Evolutionary conservation across 2,329 filamentous ascomycete genomes (phyloP), one percentile per base, ranked within the genome.

Genomic region (Sporothrix schenckii): DNA sequence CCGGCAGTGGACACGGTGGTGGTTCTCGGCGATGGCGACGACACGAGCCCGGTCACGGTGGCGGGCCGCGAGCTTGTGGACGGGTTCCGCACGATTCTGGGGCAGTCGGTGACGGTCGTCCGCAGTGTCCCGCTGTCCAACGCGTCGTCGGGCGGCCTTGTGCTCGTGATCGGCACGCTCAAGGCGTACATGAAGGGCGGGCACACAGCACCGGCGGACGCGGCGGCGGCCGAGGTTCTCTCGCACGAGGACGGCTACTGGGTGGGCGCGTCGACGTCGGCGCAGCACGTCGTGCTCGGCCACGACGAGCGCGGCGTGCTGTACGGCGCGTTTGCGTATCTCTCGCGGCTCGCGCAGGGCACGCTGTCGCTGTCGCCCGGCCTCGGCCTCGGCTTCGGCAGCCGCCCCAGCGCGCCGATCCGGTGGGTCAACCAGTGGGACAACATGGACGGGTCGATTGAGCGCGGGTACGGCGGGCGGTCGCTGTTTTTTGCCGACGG

Each of bases 341-440:
- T 92, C 11, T 88, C 87, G 1, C 83, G 85, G 77, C 80, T 92
- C n/a, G 87, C 85, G 0, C 88, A 88, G 76, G 85, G 83, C 30
- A 84, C 88, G 60, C 80, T 87, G 71, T 81, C 82, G 0, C 24
- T 24, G 24, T 24, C 24, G 24, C 24, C 24, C 24, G 24, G 24
- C 24, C 24, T 24, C 24, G 24, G 24, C 24, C 24, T 24, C 24
- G 24, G 83, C 4, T 83, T 83, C 61, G 79, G 83, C 2, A 84
- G 83, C 10, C 90, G 85, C 73, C 88, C 89, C 0, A 82, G 84
- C 70, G 87, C 85, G 0, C 86, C 86, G 0, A 85, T 92, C 54
- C 84, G 90, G 73, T 92, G 89, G 90, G 85, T 87, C 0, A 92
- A 92, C 75, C 86, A 92, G 73, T 92, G 90, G 90, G 89, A 92